Percentiles rank a stretch among this genome's conserved stretches.
phyloP scores from a whole-genome alignment of 345 rosid species.

The Reutealis trisperma region DNA sequence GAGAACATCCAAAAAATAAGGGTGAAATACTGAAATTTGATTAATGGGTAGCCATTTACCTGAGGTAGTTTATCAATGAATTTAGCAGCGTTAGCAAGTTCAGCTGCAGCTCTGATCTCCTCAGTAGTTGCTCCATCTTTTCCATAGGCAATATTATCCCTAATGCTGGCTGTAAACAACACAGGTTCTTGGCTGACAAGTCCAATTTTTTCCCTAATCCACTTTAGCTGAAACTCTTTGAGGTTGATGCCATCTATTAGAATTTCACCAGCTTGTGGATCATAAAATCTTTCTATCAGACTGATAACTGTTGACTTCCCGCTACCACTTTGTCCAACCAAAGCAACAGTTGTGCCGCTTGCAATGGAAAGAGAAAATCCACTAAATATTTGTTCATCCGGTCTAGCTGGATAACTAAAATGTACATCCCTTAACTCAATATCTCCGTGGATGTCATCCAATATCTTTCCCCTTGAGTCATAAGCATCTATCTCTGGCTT shows the following conservation, averaged over 20 bases:
- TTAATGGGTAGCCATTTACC: background rate
- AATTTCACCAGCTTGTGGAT: slow-evolving; percentile 50
- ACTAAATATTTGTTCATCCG: slow-evolving; percentile 38
- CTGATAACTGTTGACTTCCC: slow-evolving; percentile 52
- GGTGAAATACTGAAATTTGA: background rate
- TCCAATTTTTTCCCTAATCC: slow-evolving; percentile 49
- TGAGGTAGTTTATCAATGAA: slow-evolving; percentile 33
- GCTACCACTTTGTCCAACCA: slow-evolving; percentile 63
- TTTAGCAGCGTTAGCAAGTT: slow-evolving; percentile 38
- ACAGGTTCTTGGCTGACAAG: slow-evolving; percentile 59
- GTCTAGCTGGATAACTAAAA: slow-evolving; percentile 54
- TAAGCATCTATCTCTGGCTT: slow-evolving; percentile 48
- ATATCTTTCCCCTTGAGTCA: slow-evolving; percentile 35
- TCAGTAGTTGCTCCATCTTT: slow-evolving; percentile 36
- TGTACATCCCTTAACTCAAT: slow-evolving; percentile 43
- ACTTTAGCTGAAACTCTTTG: slow-evolving; percentile 45
- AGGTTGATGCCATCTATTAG: slow-evolving; percentile 44
- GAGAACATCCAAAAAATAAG: background rate
- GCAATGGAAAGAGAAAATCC: slow-evolving; percentile 49
- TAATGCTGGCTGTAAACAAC: slow-evolving; percentile 44
- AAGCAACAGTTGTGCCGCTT: slow-evolving; percentile 40
- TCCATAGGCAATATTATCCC: slow-evolving; percentile 48
- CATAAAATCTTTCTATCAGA: slow-evolving; percentile 46
- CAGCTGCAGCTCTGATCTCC: slow-evolving; percentile 39
- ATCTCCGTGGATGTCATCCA: slow-evolving; percentile 47